These are phyloP conservation scores for Sclerotinia sclerotiorum DNA, from an alignment of 2,329 filamentous ascomycete genomes.

Conservation along the genomic window DNA sequence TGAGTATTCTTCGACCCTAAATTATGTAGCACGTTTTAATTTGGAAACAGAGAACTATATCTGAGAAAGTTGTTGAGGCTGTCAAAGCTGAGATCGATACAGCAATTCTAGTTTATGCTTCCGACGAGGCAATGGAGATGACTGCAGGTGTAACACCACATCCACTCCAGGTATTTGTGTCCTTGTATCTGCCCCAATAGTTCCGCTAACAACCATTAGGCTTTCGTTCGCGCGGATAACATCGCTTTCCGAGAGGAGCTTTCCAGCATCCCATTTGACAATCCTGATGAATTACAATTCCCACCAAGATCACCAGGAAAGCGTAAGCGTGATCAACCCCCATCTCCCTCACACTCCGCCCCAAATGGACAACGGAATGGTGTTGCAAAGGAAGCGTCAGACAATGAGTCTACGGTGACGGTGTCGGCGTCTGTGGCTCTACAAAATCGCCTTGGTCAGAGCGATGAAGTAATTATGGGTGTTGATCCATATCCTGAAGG, in stretches of 20 bases:
- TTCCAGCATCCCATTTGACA: slow-evolving; percentile 21
- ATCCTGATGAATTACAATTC: slow-evolving; percentile 16
- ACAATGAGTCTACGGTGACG: neutral
- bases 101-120: slow-evolving; percentile 54
- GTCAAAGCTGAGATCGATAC: slow-evolving; percentile 51
- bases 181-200: neutral
- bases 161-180: slow-evolving; percentile 41
- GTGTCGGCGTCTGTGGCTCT: slow-evolving; percentile 1
- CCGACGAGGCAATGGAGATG: slow-evolving; percentile 48
- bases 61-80: slow-evolving; percentile 48
- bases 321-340: slow-evolving; percentile 33
- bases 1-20: slow-evolving; percentile 38
- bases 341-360: slow-evolving; percentile 19
- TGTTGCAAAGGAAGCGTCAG: neutral
- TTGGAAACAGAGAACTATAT: slow-evolving; percentile 47
- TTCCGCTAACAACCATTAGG: slow-evolving; percentile 38
- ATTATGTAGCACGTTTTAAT: slow-evolving; percentile 3
- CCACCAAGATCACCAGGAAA: slow-evolving; percentile 32
- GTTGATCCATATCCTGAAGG: slow-evolving; percentile 30
- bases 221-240: slow-evolving; percentile 54
- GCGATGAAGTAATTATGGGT: slow-evolving; percentile 28
- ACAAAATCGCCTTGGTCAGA: slow-evolving; percentile 3
- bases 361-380: slow-evolving; percentile 15
- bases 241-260: slow-evolving; percentile 53
- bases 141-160: slow-evolving; percentile 41